Percentiles rank a stretch among this genome's conserved stretches.
These are phyloP conservation scores for Fusarium staphyleae DNA, from an alignment of 2,329 filamentous ascomycete genomes.

Conservation along the genomic window DNA sequence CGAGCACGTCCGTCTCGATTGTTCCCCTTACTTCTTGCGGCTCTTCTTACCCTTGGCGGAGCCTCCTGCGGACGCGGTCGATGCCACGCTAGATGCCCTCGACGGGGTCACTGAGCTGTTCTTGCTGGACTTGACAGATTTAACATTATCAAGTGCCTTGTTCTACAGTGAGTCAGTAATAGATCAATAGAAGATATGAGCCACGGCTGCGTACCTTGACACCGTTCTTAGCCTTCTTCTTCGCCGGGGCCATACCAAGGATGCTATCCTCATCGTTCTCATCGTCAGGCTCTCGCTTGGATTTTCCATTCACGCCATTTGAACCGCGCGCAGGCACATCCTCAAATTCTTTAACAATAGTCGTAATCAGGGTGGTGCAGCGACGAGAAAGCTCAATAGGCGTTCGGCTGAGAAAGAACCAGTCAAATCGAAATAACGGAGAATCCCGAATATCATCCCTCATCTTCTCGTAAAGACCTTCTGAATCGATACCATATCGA, in stretches of 20 bases:
- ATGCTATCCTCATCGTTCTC: conserved; percentile 86
- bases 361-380: conserved; percentile 92
- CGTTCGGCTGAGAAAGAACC: conserved; percentile 97
- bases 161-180: conserved; percentile 65
- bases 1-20: conserved; percentile 9
- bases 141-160: conserved; percentile 89
- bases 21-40: conserved; percentile 43
- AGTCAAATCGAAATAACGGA: conserved; percentile 96
- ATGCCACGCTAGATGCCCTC: conserved; percentile 86
- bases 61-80: conserved; percentile 65
- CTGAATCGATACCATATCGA: conserved; percentile 88
- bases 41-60: conserved; percentile 60
- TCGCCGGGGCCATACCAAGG: conserved; percentile 80
- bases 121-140: conserved; percentile 83
- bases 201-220: conserved; percentile 71
- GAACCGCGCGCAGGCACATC: conserved; percentile 61
- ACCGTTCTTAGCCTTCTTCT: conserved; percentile 92
- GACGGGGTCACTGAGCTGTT: conserved; percentile 79
- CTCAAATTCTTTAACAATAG: conserved; percentile 94
- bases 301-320: conserved; percentile 70
- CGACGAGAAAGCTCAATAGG: conserved; percentile 90
- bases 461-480: conserved; percentile 89
- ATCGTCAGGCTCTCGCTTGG: conserved; percentile 78
- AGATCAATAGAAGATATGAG: not conserved
- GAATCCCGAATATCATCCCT: conserved; percentile 97